Evolutionary conservation across 2,329 filamentous ascomycete species (phyloP), one percentile per base, ranked within the genome.

Genomic region (Neopestalotiopsis sp.): DNA sequence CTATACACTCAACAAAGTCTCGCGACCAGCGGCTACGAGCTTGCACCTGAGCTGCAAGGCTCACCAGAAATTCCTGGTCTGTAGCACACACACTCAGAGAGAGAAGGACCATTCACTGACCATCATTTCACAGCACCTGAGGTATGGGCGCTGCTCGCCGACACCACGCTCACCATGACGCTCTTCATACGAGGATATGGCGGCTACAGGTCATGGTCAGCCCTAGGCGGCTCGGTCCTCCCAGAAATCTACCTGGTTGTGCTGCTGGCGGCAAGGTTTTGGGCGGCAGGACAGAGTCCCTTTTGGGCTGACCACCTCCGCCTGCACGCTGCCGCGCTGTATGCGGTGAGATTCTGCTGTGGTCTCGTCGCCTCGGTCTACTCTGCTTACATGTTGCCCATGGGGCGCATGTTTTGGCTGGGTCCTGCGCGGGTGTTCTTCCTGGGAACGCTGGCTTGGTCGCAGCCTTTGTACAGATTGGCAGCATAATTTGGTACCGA

Each of bases 201-300:
- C n/a, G 59, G 28, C 30, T 62, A 62, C 32, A 62, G 40, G 6
- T 62, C 59, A 1, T 62, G 59, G 59, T 34, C 14, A 38, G 59
- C 30, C 12, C 34, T 59, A 12, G 24, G 12, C 30, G 59, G 59
- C n/a, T 62, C 59, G 3, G 59, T 62, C n/a, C 59, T 62, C 30
- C 59, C 59, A 9, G 59, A 62, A 20, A 2, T 62, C 32, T 62
- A 62, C 34, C 59, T 62, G 14, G 59, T 62, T 10, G 32, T 62
- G 7, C 10, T 62, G 13, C 59, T 62, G 9, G 30, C 59, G 12
- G 59, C 59, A n/a, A 62, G 59, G 17, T 14, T 13, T 3, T 38
- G 30, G 59, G 30, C 17, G 12, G 32, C 9, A 10, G 59, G 13
- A 1, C 30, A 62, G 32, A 62, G 59, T n/a, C 2, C 32, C n/a